Conservation (phyloP, 495 filamentous ascomycete species). For the Daldinia concentrica region DNA sequence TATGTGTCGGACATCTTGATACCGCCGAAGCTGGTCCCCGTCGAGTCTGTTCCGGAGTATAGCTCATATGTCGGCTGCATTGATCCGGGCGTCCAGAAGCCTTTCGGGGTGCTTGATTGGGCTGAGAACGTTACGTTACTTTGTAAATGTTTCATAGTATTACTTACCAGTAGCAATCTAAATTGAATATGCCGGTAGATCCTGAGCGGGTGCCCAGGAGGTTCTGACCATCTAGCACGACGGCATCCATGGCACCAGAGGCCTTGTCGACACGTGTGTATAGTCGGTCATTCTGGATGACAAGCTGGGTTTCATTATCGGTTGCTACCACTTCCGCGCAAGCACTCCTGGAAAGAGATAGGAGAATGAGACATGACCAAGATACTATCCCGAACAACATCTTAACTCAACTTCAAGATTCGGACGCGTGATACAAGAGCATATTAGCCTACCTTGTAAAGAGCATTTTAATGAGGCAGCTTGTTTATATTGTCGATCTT, state of each 20-base stretch:
- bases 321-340: constrained; percentile 41
- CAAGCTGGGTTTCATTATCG: constrained; percentile 43
- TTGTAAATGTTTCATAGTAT: constrained; percentile 25
- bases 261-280: constrained; percentile 56
- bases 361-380: constrained; percentile 27
- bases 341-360: constrained; percentile 27
- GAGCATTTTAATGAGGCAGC: constrained; percentile 27
- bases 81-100: constrained; percentile 61
- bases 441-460: constrained; percentile 39
- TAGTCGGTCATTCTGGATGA: constrained; percentile 60
- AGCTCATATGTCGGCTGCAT: constrained; percentile 55
- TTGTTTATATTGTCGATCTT: constrained; percentile 44
- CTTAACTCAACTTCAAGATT: constrained; percentile 32
- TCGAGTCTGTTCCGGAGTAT: constrained; percentile 59
- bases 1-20: constrained; percentile 63
- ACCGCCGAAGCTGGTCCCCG: constrained; percentile 57
- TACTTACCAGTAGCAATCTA: constrained; percentile 49
- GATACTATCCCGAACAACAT: constrained; percentile 24
- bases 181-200: constrained; percentile 41
- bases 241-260: constrained; percentile 54
- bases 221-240: constrained; percentile 60
- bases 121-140: constrained; percentile 38
- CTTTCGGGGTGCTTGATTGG: constrained; percentile 60
- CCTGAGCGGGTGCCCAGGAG: constrained; percentile 51
- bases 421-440: constrained; percentile 29